Conservation (phyloP, 768 basidiomycete genomes). For the Postia placenta region DNA sequence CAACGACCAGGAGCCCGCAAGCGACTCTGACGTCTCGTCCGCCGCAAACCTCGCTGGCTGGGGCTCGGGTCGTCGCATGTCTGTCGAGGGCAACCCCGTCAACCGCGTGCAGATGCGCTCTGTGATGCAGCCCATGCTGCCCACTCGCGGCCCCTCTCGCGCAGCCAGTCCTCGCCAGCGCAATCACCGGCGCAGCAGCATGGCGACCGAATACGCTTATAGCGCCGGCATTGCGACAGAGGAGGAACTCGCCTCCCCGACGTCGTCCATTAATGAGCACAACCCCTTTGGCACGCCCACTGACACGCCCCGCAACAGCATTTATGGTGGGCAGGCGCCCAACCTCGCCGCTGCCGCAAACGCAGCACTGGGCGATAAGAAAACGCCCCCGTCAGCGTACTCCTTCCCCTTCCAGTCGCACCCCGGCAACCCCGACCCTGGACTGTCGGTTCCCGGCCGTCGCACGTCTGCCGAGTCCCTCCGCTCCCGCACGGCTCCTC, state of each 20-base stretch:
- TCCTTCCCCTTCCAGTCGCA: constrained; percentile 53
- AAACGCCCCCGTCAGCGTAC: constrained; percentile 37
- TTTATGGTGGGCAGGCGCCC: constrained; percentile 7
- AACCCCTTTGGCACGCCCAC: constrained; percentile 1
- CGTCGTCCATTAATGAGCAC: constrained; percentile 5
- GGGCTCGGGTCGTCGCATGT: too few species aligned
- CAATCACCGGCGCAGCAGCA: constrained; percentile 14
- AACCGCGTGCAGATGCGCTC: too few species aligned
- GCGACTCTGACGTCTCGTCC: too few species aligned
- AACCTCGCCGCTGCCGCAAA: too few species aligned
- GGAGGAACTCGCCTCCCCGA: constrained; percentile 8
- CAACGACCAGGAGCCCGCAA: too few species aligned
- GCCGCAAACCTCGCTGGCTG: too few species aligned
- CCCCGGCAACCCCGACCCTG: constrained; percentile 61
- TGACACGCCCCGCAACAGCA: constrained; percentile 1
- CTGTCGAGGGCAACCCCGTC: too few species aligned
- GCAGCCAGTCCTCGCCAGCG: constrained; percentile 15
- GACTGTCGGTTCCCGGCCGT: constrained; percentile 35
- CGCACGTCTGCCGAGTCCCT: constrained; percentile 29
- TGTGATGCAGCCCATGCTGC: not conserved
- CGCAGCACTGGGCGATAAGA: constrained; percentile 2
- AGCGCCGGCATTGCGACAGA: constrained; percentile 2
- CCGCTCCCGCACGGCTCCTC: constrained; percentile 8
- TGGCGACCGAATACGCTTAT: constrained; percentile 14
- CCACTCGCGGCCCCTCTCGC: constrained; percentile 7